Base-by-base conservation (phyloP, 2,329 filamentous ascomycete species). In the Plectosphaerella cucumerina region DNA sequence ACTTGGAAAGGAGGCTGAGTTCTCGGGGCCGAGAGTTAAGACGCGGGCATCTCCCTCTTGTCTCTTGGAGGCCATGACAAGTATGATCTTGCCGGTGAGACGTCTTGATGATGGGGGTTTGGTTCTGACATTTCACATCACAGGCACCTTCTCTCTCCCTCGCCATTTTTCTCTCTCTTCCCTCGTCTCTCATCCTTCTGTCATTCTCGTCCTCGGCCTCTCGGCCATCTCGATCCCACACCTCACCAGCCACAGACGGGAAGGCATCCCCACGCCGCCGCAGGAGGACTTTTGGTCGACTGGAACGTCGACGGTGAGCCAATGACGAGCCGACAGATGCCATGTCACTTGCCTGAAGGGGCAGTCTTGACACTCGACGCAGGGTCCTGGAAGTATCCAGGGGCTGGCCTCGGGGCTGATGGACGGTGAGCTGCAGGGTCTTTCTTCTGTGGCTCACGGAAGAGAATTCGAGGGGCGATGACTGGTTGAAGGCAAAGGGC, bases 261-360 rank as follows among this genome's bases (percentile, higher is more conserved):
- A 9, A 33, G 22, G 22, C 21, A 39, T 50, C 18, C 44, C 3
- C 41, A 31, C 41, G 41, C 41, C 31, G 48, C 37, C 41, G 50
- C 44, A 35, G 52, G 51, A 37, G 31, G 44, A 47, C 34, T 35
- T 47, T 31, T 17, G 21, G 47, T 23, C 48, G 45, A 44, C 46
- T 50, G 50, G 44, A 37, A 55, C 48, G 15, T 50, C 17, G 50
- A 53, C 37, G 53, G 50, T 51, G 48, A 53, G 49, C 54, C 54
- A 56, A 56, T 56, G 48, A 41, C 48, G 41, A 21, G 8, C 35
- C 31, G 43, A 44, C 14, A 42, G 9, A 35, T 15, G 42, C 35
- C 53, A 26, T 49, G 45, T 48, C 37, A 22, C 15, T 53, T 56
- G 53, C 54, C 54, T 48, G 50, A 53, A 44, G 26, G 14, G 54